phyloP scores from a whole-genome alignment of 2,329 filamentous ascomycete species.

The Paecilomyces sp. region DNA sequence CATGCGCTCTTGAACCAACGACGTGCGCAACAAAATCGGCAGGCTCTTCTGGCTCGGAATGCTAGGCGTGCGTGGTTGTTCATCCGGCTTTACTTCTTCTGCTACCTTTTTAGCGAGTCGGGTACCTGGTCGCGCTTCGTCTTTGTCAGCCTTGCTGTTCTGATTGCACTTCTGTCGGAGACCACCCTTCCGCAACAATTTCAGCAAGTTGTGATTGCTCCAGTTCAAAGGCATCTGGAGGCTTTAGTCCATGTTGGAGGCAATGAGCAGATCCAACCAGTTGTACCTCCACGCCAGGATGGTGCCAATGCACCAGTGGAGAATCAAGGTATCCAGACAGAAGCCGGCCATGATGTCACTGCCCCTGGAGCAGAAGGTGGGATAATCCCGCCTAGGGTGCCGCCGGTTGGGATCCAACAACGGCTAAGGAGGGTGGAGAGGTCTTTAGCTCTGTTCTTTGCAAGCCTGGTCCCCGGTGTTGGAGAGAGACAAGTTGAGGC shows the following conservation, averaged over 20 bases:
- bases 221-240: slow-evolving; percentile 39
- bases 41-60: slow-evolving; percentile 33
- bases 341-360: neutral
- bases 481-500: slow-evolving; percentile 55
- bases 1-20: slow-evolving; percentile 24
- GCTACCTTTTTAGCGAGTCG: slow-evolving; percentile 50
- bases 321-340: neutral
- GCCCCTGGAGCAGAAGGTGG: neutral
- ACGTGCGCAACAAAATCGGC: slow-evolving; percentile 13
- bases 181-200: slow-evolving; percentile 30
- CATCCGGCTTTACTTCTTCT: slow-evolving; percentile 51
- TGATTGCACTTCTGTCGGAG: slow-evolving; percentile 35
- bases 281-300: slow-evolving; percentile 1
- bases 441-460: slow-evolving; percentile 54
- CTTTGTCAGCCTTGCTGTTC: slow-evolving; percentile 29
- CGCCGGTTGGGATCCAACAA: slow-evolving; percentile 13
- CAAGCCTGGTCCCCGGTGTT: slow-evolving; percentile 55
- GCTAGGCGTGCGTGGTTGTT: slow-evolving; percentile 50
- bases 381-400: slow-evolving; percentile 1
- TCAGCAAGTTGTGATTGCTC: slow-evolving; percentile 26
- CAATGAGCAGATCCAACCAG: slow-evolving; percentile 9
- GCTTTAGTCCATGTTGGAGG: slow-evolving; percentile 28
- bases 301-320: neutral
- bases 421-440: slow-evolving; percentile 45
- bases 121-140: slow-evolving; percentile 38